Base-by-base conservation (phyloP, 2,329 filamentous ascomycete species). In the Colletotrichum paranaense region DNA sequence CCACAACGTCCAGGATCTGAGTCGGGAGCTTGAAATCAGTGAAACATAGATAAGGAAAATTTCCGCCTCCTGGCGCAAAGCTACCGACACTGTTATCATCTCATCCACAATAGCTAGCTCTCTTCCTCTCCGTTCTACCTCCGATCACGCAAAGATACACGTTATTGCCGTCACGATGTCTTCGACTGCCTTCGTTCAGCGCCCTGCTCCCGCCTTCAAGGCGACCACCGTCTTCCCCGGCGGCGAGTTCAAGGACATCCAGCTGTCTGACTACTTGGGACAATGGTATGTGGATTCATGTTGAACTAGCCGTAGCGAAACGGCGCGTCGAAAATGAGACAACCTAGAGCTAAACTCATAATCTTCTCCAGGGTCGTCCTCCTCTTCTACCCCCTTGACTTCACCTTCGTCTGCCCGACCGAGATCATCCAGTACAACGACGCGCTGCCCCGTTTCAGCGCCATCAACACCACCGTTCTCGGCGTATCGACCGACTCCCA, bases 301-400 rank as follows among this genome's bases (percentile, higher is more conserved):
- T 16, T 16, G 30, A 30, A 66, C 4, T 14, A 32, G 8, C 5
- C 62, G 16, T 22, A 28, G 32, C 42, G 22, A 30, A 56, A 42
- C n/a, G 53, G 62, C 62, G 32, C 24, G 32, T 16, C 14, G 4
- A 0, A 49, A 11, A 1, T 55, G 35, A 35, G 22, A 55, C 26
- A 28, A 22, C 0, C 42, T 11, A 49, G 11, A 46, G 24, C 70
- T 73, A 62, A 70, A 49, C 42, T 49, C 19, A 19, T 49, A 22
- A 26, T 30, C 64, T 24, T 3, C 35, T 58, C n/a, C 30, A 86
- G 91, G 91, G 87, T 92, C 72, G 85, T 92, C 77, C 89, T 92
- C 42, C 88, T 90, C 76, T 92, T 92, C 85, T 90, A 92, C 81
- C 91, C 91, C 70, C 90, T 91, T 83, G 90, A 91, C 78, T 92